Conservation (phyloP, 768 basidiomycete genomes). For the Tricholoma saponaceum region DNA sequence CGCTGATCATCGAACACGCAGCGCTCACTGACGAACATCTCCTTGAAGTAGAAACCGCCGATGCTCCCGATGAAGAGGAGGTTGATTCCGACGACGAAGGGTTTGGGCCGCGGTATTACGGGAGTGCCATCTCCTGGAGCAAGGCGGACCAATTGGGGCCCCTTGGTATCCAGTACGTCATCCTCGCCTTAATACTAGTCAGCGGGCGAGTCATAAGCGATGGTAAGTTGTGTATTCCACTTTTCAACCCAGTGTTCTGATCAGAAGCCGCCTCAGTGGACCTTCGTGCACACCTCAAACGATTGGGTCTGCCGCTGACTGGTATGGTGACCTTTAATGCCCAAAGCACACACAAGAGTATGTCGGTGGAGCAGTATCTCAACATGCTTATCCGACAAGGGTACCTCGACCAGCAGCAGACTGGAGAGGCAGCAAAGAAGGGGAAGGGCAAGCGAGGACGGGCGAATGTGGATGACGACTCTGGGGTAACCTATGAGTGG, state of each 20-base stretch:
- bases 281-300: constrained; percentile 64
- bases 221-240: constrained; percentile 41
- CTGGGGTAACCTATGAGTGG: constrained; percentile 61
- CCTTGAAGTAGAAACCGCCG: constrained; percentile 41
- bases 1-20: constrained; percentile 58
- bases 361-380: constrained; percentile 67
- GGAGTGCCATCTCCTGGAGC: constrained; percentile 74
- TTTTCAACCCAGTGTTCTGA: neutral
- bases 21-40: constrained; percentile 52
- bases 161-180: constrained; percentile 73
- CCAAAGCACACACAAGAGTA: constrained; percentile 42
- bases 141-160: constrained; percentile 60
- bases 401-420: constrained; percentile 68
- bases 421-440: constrained; percentile 39
- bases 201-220: constrained; percentile 73
- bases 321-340: constrained; percentile 47
- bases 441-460: constrained; percentile 52
- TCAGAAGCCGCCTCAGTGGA: constrained; percentile 46
- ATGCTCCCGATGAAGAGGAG: constrained; percentile 46
- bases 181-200: constrained; percentile 82
- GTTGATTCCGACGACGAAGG: constrained; percentile 40
- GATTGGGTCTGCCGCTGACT: constrained; percentile 54
- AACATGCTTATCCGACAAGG: constrained; percentile 59
- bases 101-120: constrained; percentile 43
- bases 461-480: constrained; percentile 34